Evolutionary conservation across 805 yeast species (phyloP).

Genomic region (Candida pseudofarinosa): DNA sequence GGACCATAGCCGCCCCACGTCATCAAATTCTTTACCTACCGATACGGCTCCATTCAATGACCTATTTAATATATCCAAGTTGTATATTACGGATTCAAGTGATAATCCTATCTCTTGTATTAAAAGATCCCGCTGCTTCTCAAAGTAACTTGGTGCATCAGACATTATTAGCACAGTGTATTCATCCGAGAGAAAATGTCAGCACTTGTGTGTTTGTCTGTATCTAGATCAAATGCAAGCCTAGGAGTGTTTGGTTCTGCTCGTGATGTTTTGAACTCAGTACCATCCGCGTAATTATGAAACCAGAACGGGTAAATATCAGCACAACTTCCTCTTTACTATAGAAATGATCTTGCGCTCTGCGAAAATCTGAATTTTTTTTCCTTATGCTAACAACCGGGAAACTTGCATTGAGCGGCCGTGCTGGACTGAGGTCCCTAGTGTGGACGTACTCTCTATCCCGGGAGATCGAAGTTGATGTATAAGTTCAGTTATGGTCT

Average conservation of each 20-base stretch:
- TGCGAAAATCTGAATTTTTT: not conserved
- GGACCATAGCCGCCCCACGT: conserved; percentile 67
- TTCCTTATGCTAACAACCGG: conserved; percentile 13
- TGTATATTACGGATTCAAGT: conserved; percentile 62
- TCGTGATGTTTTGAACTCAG: not conserved
- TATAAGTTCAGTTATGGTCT: conserved; percentile 15
- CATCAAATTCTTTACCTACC: conserved; percentile 73
- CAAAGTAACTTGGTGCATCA: conserved; percentile 37
- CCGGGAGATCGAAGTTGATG: conserved; percentile 18
- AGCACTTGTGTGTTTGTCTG: not conserved
- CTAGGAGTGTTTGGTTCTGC: too few relatives aligned
- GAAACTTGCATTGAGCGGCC: conserved; percentile 20
- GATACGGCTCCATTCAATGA: conserved; percentile 64
- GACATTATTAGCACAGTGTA: conserved; percentile 1
- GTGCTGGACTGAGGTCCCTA: conserved; percentile 18
- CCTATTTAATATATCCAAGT: conserved; percentile 61
- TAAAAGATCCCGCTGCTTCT: conserved; percentile 54
- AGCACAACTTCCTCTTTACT: not conserved
- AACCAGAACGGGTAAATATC: not conserved
- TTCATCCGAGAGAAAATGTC: not conserved
- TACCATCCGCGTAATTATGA: not conserved
- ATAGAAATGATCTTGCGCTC: conserved; percentile 4
- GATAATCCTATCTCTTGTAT: conserved; percentile 53
- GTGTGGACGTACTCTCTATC: conserved; percentile 27
- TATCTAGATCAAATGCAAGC: not conserved